phyloP scores from a whole-genome alignment of 495 filamentous ascomycete species.

The Aspergillus ellipticus region DNA sequence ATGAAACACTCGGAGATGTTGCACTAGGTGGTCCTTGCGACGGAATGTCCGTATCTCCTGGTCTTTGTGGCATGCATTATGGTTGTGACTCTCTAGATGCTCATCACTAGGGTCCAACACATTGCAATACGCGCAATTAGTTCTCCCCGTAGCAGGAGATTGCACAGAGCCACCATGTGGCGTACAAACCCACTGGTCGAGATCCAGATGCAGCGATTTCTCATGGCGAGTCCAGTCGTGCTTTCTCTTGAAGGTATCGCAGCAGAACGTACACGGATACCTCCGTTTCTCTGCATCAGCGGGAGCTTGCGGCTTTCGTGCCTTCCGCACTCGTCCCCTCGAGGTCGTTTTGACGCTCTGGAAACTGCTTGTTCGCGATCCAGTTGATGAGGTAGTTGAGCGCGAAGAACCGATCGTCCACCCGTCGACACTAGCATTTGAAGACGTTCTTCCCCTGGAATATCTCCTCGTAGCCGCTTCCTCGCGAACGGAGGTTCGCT shows the following conservation, averaged over 20 bases:
- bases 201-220: constrained; percentile 71
- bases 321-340: too few relatives aligned
- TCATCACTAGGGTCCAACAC: constrained; percentile 11
- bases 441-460: too few relatives aligned
- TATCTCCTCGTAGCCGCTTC: too few relatives aligned
- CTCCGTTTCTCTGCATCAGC: too few relatives aligned
- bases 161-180: constrained; percentile 46
- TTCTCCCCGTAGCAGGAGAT: constrained; percentile 51
- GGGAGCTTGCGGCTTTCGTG: too few relatives aligned
- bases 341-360: too few relatives aligned
- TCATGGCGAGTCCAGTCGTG: constrained; percentile 82
- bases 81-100: constrained; percentile 47
- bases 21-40: constrained; percentile 76
- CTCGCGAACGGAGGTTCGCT: too few relatives aligned
- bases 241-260: constrained; percentile 72
- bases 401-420: too few relatives aligned
- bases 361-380: too few relatives aligned
- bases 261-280: constrained; percentile 68
- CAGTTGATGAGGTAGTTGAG: too few relatives aligned
- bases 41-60: constrained; percentile 60
- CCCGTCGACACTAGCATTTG: too few relatives aligned
- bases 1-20: constrained; percentile 72
- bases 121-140: constrained; percentile 24
- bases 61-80: constrained; percentile 60
- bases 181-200: constrained; percentile 73